Evolutionary conservation across 2,329 filamentous ascomycete species (phyloP), one percentile per base, ranked within the genome.

Genomic region (Phyllosticta citriasiana): DNA sequence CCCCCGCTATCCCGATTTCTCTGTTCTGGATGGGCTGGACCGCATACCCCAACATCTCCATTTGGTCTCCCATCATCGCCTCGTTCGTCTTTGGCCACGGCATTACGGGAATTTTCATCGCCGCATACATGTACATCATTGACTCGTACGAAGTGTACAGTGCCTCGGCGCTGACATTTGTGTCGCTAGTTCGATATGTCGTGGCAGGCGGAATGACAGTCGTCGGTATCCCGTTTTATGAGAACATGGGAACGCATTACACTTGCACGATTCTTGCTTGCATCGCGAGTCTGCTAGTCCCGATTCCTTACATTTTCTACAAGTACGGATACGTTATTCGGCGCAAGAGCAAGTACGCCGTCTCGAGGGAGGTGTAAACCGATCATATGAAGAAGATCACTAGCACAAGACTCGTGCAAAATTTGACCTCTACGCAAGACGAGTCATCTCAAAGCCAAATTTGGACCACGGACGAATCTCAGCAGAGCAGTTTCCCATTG

Each of bases 1-100:
- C 79, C 0, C 77, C 79, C 0, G 69, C 75, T 0, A 75, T 85
- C 1, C 80, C 82, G 0, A 71, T 82, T 30, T 74, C 73, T 1
- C 72, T 84, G 2, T 83, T 85, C 68, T 85, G 82, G 81, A 80
- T 85, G 70, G 82, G 76, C 0, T 84, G 82, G 82, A 82, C 79
- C 0, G 73, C 75, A 40, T 73, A 76, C 60, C 64, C 66, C 16
- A 61, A 65, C 3, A 77, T 83, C 25, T 79, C 76, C 8, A 76
- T 79, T 65, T 84, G 80, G 80, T 78, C 76, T 19, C 78, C 79
- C 0, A 73, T 84, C 2, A 69, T 70, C 1, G 80, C 80, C 0
- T 79, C 75, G n/a, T 75, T 78, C 0, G 64, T 82, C 0, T 82
- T 84, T 65, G 81, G 82, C 5, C 78, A 77, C 63, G 80, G 79